Conservation (phyloP, 1,139 yeast species). For the Geotrichum phurueaensis region DNA sequence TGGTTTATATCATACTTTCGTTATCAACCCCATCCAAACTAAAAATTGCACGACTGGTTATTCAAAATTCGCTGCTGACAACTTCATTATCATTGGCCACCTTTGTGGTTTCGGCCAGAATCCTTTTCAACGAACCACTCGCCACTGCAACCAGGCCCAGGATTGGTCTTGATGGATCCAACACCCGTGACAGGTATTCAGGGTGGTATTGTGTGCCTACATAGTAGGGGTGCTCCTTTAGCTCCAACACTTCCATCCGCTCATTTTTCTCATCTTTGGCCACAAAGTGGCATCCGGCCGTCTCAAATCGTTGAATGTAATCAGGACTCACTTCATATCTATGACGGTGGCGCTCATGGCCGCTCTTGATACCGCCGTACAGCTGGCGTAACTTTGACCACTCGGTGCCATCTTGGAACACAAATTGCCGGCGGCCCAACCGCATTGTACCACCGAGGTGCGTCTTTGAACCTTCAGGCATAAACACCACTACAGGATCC, state of each 20-base stretch:
- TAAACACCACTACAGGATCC: constrained; percentile 84
- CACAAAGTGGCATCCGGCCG: constrained; percentile 74
- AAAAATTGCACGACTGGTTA: background rate
- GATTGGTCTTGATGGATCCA: constrained; percentile 95
- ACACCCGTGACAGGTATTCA: constrained; percentile 90
- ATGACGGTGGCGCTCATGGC: constrained; percentile 95
- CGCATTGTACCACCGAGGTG: constrained; percentile 99
- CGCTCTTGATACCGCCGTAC: constrained; percentile 65
- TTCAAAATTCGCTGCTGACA: background rate
- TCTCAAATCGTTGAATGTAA: constrained; percentile 62
- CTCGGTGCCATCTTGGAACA: constrained; percentile 63
- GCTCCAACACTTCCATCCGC: constrained; percentile 92
- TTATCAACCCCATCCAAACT: background rate
- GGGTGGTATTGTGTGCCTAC: constrained; percentile 99
- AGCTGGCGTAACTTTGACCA: constrained; percentile 71
- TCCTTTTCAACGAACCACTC: constrained; percentile 65
- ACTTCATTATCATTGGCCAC: background rate
- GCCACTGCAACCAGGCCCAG: constrained; percentile 94
- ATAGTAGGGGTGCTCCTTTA: constrained; percentile 73
- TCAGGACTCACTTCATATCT: constrained; percentile 95
- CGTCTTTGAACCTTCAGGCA: constrained; percentile 96
- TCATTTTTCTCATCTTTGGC: constrained; percentile 86
- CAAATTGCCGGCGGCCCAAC: constrained; percentile 86
- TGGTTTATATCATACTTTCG: background rate
- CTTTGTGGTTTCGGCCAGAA: constrained; percentile 27